Percentiles rank a stretch among this genome's conserved stretches.
Evolutionary conservation across 202 grass and related monocot genomes (phyloP).

Genomic region (Panicum hallii): DNA sequence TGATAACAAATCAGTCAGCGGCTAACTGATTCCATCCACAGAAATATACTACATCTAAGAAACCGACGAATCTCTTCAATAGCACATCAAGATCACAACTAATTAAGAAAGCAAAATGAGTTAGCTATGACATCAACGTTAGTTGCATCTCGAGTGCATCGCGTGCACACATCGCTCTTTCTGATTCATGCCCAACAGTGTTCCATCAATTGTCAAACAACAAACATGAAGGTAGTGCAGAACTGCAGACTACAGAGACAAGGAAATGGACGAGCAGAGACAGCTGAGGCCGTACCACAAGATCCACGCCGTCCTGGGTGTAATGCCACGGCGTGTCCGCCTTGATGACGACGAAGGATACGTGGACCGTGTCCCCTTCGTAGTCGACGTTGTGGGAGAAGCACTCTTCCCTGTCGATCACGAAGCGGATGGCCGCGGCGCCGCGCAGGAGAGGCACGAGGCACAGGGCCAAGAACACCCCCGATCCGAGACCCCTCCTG

Average conservation of each 20-base stretch:
- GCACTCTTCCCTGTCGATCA: slow-evolving; percentile 93
- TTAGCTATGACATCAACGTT: not conserved
- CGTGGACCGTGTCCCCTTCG: slow-evolving; percentile 82
- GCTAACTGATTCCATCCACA: not conserved
- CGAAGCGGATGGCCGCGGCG: slow-evolving; percentile 72
- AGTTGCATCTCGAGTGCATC: not conserved
- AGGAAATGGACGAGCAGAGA: not conserved
- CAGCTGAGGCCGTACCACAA: slow-evolving; percentile 66
- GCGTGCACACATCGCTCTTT: not conserved
- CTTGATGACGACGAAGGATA: slow-evolving; percentile 94
- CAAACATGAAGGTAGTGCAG: not conserved
- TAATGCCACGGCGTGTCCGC: slow-evolving; percentile 89
- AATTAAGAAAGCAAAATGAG: not conserved
- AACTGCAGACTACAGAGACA: not conserved
- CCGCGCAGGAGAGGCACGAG: slow-evolving; percentile 34
- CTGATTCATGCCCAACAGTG: not conserved
- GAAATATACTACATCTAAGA: no score
- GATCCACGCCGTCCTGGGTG: slow-evolving; percentile 79
- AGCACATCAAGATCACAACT: not conserved
- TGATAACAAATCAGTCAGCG: not conserved
- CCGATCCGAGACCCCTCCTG: slow-evolving; percentile 37
- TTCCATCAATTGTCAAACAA: not conserved
- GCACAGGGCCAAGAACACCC: slow-evolving; percentile 41
- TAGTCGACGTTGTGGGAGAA: slow-evolving; percentile 88
- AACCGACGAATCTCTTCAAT: not conserved